Base-by-base conservation (phyloP, 192 early-diverging fungal genomes). In the Coemansia sp. region DNA sequence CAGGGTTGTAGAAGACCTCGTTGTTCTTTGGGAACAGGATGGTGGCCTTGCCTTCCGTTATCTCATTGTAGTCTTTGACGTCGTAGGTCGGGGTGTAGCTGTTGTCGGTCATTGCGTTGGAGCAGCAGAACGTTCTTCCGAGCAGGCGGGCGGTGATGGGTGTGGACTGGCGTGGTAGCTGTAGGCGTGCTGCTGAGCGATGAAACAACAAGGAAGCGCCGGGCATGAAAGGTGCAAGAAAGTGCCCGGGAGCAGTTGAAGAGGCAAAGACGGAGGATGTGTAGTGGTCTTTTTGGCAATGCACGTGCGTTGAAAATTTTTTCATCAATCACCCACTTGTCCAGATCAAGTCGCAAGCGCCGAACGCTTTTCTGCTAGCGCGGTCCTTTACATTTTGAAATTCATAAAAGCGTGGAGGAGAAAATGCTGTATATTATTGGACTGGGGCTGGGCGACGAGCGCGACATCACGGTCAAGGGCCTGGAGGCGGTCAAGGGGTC, bases 1-100 rank as follows among this genome's bases (percentile, higher is more conserved):
- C 93, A 3, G 93, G 92, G 67, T 99, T 99, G 84, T 99, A 99
- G 70, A 99, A 99, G n/a, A 97, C 96, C 55, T 92, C 88, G 67
- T 93, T 92, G 61, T 84, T 84, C 56, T 88, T 88, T 34, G 92
- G 91, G 70, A 93, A 92, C 45, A 94, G 81, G 53, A 94, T 93
- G 15, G 86, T 92, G 6, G 91, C 92, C 59, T 86, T 77, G 64
- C 92, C 92, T 53, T 93, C 92, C 10, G 81, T 86, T 38, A 93
- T 83, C 28, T 85, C 73, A 38, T 84, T 82, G 73, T 81, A 92
- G 60, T 81, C 79, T 17, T 67, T 71, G 47, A 70, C 62, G 60
- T 61, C 29, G 59, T 80, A 80, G 7, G 50, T 47, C 9, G 71
- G 70, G 27, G 57, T 56, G 55, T 52, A 20, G 17, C n/a, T n/a